Percentiles rank a stretch among this genome's conserved stretches.
phyloP scores from a whole-genome alignment of 345 rosid species.

The Combretum micranthum region DNA sequence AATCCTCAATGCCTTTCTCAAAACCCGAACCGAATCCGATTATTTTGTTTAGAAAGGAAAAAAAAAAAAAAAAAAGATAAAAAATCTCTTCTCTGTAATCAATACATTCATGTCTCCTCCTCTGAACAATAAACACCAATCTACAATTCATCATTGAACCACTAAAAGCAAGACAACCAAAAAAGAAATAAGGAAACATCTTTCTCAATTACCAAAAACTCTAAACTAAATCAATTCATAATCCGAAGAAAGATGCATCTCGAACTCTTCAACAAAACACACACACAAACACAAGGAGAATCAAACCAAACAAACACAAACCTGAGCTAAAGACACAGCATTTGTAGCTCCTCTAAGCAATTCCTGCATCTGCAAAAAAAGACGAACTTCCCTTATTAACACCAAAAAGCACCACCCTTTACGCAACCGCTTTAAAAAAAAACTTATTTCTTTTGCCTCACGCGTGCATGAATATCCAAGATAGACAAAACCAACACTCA shows the following conservation, averaged over 20 bases:
- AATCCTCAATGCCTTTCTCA: background rate
- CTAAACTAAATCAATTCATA: background rate
- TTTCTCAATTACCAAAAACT: constrained; percentile 17
- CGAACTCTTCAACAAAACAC: constrained; percentile 3
- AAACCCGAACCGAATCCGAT: background rate
- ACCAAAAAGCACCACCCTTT: constrained; percentile 2
- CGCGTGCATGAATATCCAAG: too few species aligned
- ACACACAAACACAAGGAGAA: constrained; percentile 5
- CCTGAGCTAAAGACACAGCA: constrained; percentile 92
- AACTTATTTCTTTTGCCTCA: background rate
- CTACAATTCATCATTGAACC: background rate
- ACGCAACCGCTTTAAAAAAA: background rate
- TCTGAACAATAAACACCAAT: background rate
- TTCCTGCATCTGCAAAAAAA: constrained; percentile 66
- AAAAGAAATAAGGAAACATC: too few species aligned
- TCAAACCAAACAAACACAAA: constrained; percentile 20
- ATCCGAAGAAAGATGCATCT: background rate
- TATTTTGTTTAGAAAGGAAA: background rate
- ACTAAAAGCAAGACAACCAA: background rate
- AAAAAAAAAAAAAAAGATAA: background rate
- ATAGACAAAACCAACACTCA: too few species aligned
- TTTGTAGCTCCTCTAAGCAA: constrained; percentile 53
- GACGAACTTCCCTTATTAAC: constrained; percentile 13
- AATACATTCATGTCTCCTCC: background rate
- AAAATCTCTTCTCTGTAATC: constrained; percentile 4